Percentiles rank a stretch among this genome's conserved stretches.
phyloP scores from a whole-genome alignment of 2,329 filamentous ascomycete species.

The Colletotrichum spinosum region DNA sequence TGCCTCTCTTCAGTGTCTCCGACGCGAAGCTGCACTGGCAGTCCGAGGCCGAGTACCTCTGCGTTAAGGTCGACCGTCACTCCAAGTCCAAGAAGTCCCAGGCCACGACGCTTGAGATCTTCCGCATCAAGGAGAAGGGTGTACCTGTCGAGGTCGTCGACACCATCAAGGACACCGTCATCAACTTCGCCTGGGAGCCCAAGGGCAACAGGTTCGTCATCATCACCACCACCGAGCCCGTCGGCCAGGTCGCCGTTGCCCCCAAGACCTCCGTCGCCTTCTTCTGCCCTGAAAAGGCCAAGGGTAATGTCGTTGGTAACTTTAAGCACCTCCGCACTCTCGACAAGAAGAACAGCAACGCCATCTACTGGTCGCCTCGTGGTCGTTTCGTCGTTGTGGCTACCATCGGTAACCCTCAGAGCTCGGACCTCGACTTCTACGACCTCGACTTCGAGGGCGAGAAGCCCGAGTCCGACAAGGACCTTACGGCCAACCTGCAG shows the following conservation, averaged over 20 bases:
- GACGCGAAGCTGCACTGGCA: constrained; percentile 99
- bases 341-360: constrained; percentile 99
- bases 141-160: constrained; percentile 98
- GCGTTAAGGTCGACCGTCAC: constrained; percentile 98
- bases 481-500: constrained; percentile 93
- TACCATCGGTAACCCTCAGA: constrained; percentile 91
- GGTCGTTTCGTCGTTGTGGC: constrained; percentile 96
- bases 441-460: constrained; percentile 98
- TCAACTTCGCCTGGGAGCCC: constrained; percentile 99
- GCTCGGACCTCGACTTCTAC: constrained; percentile 96
- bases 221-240: constrained; percentile 91
- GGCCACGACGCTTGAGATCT: constrained; percentile 97
- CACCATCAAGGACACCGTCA: constrained; percentile 96
- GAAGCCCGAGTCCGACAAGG: constrained; percentile 92
- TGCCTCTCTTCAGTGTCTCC: constrained; percentile 97
- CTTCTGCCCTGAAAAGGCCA: constrained; percentile 96
- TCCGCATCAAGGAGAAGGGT: constrained; percentile 96
- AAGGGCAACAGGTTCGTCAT: constrained; percentile 98
- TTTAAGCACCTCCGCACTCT: constrained; percentile 96
- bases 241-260: constrained; percentile 80
- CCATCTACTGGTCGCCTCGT: constrained; percentile 98
- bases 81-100: constrained; percentile 99
- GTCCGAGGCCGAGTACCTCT: constrained; percentile 91
- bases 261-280: constrained; percentile 96
- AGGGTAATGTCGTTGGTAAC: constrained; percentile 84